Evolutionary conservation across 2,329 filamentous ascomycete genomes (phyloP), one percentile per base, ranked within the genome.

Genomic region (Phyllosticta citriasiana): DNA sequence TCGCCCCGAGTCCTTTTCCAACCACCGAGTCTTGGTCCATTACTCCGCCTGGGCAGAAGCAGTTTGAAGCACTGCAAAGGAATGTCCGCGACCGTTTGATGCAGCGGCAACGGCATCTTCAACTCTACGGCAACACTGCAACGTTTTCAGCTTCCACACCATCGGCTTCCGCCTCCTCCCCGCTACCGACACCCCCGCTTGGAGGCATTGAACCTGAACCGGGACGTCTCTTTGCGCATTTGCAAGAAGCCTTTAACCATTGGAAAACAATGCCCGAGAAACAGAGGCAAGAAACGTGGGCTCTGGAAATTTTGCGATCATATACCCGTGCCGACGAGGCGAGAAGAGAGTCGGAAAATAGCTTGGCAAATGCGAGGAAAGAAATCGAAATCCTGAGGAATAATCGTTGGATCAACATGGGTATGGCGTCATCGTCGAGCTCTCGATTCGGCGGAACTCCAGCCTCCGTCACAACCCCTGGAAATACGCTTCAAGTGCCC

Each of bases 11-110:
- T 6, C 90, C 91, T 30, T 88, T 95, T 68, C 80, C 91, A 1
- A 90, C 88, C 0, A 80, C 84, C 22, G 84, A 86, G 2, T 94
- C 90, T 0, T 96, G 93, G 85, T 91, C 91, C 0, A 83, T 96
- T 33, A 79, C 84, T 24, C 86, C 89, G 1, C 92, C 92, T 0
- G 86, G 84, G 0, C 80, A 85, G 64, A 84, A 86, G 65, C 89
- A 96, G 72, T 85, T 85, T 57, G 85, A 88, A 16, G 87, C 89
- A 1, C 78, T 97, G 16, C 80, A 84, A 52, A 76, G 80, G 58
- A 86, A 83, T 61, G 88, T 94, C 60, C 78, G 80, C 14, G 82
- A 87, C 33, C 82, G 88, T 62, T 88, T 93, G 30, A 63, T 73
- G 35, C 68, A 70, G 68, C 68, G 66, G 25, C 71, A 69, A 65